A percentile compares a stretch with the other conserved stretches of the same genome.
Conservation (phyloP, 805 yeast species). For the Lachancea sp. region DNA sequence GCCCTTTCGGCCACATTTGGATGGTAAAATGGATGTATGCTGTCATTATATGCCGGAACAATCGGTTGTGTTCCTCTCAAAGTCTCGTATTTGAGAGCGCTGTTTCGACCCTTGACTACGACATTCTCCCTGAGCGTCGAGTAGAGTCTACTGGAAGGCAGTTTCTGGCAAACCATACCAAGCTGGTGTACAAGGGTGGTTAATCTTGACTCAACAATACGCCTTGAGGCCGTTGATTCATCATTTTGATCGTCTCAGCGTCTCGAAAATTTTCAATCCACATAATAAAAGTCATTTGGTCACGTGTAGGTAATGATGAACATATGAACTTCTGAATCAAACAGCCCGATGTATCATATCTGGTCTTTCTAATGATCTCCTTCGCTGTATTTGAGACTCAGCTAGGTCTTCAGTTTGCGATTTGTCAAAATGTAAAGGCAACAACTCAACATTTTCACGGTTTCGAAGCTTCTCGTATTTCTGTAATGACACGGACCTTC, state of each 20-base stretch:
- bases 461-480: slow-evolving; percentile 8
- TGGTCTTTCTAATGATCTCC: not conserved
- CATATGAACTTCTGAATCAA: not conserved
- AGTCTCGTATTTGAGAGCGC: not conserved
- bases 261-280: too few species aligned
- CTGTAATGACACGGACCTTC: slow-evolving; percentile 48
- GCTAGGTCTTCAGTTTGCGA: not conserved
- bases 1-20: slow-evolving; percentile 22
- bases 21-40: slow-evolving; percentile 26
- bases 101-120: slow-evolving; percentile 1
- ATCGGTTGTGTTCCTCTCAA: not conserved
- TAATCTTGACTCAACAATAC: too few species aligned
- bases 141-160: slow-evolving; percentile 1
- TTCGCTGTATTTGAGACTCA: not conserved
- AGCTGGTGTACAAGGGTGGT: too few species aligned
- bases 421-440: slow-evolving; percentile 4
- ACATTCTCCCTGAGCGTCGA: slow-evolving; percentile 1
- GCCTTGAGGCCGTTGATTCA: too few species aligned
- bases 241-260: too few species aligned
- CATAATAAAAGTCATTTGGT: too few species aligned
- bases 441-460: slow-evolving; percentile 4
- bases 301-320: not conserved
- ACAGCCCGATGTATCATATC: not conserved
- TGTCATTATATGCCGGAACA: slow-evolving; percentile 17
- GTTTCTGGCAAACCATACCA: too few species aligned